Evolutionary conservation across 2,329 filamentous ascomycete genomes (phyloP).

Genomic region (Arthroderma sp.): DNA sequence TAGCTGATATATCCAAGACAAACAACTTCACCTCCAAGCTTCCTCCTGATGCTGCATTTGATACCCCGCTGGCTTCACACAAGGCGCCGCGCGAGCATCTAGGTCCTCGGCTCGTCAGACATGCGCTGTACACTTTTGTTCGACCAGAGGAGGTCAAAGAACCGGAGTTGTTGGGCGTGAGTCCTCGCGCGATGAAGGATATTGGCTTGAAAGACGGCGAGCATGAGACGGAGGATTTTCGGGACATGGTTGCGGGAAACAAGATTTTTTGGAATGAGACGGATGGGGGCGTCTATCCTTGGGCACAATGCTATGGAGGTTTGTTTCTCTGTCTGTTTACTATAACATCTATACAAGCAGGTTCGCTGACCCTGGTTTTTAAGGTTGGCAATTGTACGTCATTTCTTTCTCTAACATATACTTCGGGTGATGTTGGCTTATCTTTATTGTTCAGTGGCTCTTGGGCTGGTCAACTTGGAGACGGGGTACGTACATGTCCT

Average conservation of each 20-base stretch:
- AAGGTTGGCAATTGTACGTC: constrained; percentile 41
- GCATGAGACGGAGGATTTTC: constrained; percentile 60
- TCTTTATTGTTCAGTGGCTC: constrained; percentile 43
- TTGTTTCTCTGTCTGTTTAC: constrained; percentile 30
- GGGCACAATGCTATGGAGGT: constrained; percentile 96
- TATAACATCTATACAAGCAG: constrained; percentile 5
- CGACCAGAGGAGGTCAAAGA: constrained; percentile 61
- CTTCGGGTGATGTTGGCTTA: constrained; percentile 22
- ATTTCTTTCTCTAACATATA: neutral
- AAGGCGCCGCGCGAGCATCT: constrained; percentile 65
- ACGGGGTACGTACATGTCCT: constrained; percentile 44
- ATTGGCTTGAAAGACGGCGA: constrained; percentile 63
- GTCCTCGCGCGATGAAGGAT: constrained; percentile 63
- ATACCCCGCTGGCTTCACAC: constrained; percentile 72
- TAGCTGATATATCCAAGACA: constrained; percentile 49
- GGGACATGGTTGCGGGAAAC: constrained; percentile 67
- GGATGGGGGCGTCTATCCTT: constrained; percentile 77
- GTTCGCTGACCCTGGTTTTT: neutral
- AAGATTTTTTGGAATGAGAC: constrained; percentile 63
- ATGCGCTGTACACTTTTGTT: constrained; percentile 82
- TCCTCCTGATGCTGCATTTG: constrained; percentile 64
- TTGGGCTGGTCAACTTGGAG: constrained; percentile 92
- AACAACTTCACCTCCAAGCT: constrained; percentile 54
- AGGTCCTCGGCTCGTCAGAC: constrained; percentile 68
- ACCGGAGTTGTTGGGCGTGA: constrained; percentile 71